phyloP scores from a whole-genome alignment of 2,329 filamentous ascomycete genomes.

The Dothistroma septosporum region DNA sequence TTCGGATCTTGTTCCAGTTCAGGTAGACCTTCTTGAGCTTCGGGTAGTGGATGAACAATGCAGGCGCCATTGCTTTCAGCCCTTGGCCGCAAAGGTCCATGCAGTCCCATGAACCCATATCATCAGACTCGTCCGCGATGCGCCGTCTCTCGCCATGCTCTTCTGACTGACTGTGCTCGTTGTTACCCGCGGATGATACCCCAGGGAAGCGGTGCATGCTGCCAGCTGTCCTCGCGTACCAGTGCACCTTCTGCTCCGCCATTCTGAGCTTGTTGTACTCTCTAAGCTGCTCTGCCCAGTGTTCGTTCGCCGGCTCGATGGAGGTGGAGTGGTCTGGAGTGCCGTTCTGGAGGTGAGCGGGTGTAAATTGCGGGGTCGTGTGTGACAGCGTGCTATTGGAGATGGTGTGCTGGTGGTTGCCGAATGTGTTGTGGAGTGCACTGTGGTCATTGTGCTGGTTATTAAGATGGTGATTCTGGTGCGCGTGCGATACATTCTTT shows the following conservation, averaged over 20 bases:
- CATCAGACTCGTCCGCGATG: constrained; percentile 55
- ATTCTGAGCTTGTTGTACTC: constrained; percentile 30
- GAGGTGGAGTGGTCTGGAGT: constrained; percentile 50
- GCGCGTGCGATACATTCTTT: constrained; percentile 50
- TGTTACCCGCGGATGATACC: constrained; percentile 32
- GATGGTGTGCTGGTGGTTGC: constrained; percentile 59
- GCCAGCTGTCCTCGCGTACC: constrained; percentile 67
- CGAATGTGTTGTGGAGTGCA: constrained; percentile 52
- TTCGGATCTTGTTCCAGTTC: constrained; percentile 82
- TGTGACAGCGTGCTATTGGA: constrained; percentile 60
- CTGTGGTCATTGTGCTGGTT: constrained; percentile 48
- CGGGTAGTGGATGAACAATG: constrained; percentile 74
- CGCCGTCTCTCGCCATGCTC: constrained; percentile 60
- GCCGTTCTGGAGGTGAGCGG: constrained; percentile 57
- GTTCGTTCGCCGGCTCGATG: constrained; percentile 58
- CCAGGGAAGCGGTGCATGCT: constrained; percentile 28
- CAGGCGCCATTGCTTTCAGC: constrained; percentile 71
- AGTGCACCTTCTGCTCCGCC: constrained; percentile 48
- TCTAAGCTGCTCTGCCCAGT: constrained; percentile 86
- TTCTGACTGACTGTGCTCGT: constrained; percentile 49
- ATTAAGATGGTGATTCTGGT: constrained; percentile 36
- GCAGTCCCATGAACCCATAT: constrained; percentile 71
- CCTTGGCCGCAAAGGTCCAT: constrained; percentile 96
- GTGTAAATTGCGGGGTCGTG: constrained; percentile 59
- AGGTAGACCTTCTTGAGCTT: constrained; percentile 92